Evolutionary conservation across 148 eudicot species (phyloP), one percentile per base, ranked within the genome.

Genomic region (Pharnaceum exiguum): DNA sequence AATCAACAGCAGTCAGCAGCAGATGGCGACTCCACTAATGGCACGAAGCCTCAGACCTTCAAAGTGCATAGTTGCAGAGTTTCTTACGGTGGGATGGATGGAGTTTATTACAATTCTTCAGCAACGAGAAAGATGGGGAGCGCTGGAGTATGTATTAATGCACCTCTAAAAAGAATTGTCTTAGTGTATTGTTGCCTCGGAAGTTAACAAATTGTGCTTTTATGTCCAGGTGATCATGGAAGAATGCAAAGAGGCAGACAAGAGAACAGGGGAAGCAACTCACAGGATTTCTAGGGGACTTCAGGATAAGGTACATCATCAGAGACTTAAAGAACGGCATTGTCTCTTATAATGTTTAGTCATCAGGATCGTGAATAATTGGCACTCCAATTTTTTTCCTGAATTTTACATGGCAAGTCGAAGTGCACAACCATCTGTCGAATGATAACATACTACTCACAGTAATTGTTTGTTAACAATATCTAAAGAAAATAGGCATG

Each of bases 241-340:
- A 65, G 95, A 90, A 63, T 71, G 81, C 76, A 86, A 76, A 67
- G 84, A 82, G 69, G 95, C 97, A 22, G 86, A 90, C 77, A 79
- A 22, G 60, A 84, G 77, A 12, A 90, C 77, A 11, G 95, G 95
- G 39, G 74, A 86, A 77, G 97, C 97, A 56, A 64, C 78, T 18
- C 97, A 90, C 55, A 77, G 84, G 65, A 59, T 90, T 46, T 90
- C 95, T 5, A 76, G 83, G 70, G 97, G 97, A 67, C 72, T 89
- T 55, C 70, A 81, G 50, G 82, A 86, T 48, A 89, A 86, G 97
- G 97, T 89, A 72, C n/a, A 44, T 29, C 22, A 2, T 25, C 26
- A 32, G 35, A 57, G 4, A 23, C 25, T 67, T 37, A 6, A 6
- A 6, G n/a, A n/a, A n/a, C n/a, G n/a, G n/a, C n/a, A n/a, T n/a